These are phyloP conservation scores for Verticillium alfalfae DNA, from an alignment of 2,329 filamentous ascomycete species.

Conservation along the genomic window DNA sequence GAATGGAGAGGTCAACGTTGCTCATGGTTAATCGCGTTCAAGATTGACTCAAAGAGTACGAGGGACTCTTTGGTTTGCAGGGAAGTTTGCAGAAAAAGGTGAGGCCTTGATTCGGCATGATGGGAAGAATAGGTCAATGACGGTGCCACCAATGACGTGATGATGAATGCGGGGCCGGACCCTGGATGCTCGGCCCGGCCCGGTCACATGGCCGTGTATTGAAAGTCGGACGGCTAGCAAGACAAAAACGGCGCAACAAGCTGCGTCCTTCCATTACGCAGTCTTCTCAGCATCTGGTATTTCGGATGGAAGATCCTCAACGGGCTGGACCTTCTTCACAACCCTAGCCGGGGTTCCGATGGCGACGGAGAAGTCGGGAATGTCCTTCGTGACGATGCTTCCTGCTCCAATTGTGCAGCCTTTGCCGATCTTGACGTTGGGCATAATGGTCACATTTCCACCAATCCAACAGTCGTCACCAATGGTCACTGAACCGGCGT, in stretches of 20 bases:
- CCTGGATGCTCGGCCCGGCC: neutral
- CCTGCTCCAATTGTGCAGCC: constrained; percentile 46
- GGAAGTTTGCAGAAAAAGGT: neutral
- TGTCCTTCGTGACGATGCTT: constrained; percentile 42
- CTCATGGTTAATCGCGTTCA: constrained; percentile 25
- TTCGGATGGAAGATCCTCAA: constrained; percentile 18
- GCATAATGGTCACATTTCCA: constrained; percentile 41
- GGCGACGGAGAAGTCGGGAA: constrained; percentile 42
- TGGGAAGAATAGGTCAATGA: neutral
- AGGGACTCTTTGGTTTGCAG: no score
- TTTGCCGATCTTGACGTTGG: constrained; percentile 46
- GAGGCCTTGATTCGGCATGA: no score
- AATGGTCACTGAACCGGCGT: constrained; percentile 38
- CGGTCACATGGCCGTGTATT: neutral
- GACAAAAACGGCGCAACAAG: neutral
- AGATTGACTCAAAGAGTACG: neutral
- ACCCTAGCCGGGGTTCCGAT: constrained; percentile 43
- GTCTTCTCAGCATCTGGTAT: neutral
- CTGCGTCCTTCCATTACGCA: neutral
- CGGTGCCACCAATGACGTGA: neutral
- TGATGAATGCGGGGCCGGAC: neutral
- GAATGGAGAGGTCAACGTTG: constrained; percentile 42
- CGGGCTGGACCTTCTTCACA: constrained; percentile 37
- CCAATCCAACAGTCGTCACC: constrained; percentile 53
- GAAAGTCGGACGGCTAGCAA: neutral